These are phyloP conservation scores for Lanmaoa pseudosensibilis DNA, from an alignment of 768 basidiomycete species.

Conservation along the genomic window DNA sequence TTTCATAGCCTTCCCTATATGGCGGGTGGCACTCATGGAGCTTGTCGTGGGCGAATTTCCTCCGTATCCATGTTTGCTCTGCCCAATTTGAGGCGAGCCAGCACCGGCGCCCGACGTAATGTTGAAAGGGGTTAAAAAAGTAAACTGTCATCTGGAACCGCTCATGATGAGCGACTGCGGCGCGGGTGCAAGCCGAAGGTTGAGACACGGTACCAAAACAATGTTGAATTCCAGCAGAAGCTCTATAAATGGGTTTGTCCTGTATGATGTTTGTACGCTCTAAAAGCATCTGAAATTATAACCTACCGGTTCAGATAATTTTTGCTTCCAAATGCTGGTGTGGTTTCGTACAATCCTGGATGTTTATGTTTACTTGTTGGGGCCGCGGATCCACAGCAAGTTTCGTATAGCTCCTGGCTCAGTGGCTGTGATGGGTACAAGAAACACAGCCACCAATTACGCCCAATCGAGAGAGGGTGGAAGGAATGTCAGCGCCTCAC, in stretches of 20 bases:
- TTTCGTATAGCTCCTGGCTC: no score
- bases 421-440: neutral
- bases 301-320: neutral
- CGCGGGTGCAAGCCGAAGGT: neutral
- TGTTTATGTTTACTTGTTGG: no score
- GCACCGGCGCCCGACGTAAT: neutral
- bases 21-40: neutral
- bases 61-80: no score
- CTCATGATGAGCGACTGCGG: neutral
- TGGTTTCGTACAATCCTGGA: neutral
- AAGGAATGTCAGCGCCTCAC: constrained; percentile 4
- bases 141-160: neutral
- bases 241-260: neutral
- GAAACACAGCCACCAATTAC: constrained; percentile 27
- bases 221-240: neutral
- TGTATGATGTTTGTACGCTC: neutral
- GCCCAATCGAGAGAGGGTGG: constrained; percentile 5
- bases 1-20: constrained; percentile 23
- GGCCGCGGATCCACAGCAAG: neutral
- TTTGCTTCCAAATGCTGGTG: neutral
- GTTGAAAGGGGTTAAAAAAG: neutral
- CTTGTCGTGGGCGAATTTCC: neutral
- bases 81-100: neutral
- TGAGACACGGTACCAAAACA: no score
- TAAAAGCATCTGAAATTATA: neutral